Evolutionary conservation across 345 rosid genomes (phyloP).

Genomic region (Brassica cretica): DNA sequence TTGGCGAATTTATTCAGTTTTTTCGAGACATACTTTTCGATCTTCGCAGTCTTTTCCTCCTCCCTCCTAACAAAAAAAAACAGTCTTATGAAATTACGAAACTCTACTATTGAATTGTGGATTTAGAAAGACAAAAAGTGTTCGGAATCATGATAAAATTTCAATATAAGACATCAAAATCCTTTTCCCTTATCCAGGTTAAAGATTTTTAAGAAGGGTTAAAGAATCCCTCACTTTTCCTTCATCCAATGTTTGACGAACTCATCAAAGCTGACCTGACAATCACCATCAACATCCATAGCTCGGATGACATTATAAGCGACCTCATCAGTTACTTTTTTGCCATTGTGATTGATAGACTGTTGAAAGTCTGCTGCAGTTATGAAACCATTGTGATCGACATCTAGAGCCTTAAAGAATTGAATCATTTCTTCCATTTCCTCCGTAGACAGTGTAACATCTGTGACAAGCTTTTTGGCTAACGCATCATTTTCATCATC

Average conservation of each 20-base stretch:
- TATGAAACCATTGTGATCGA: constrained; percentile 56
- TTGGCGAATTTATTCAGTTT: neutral
- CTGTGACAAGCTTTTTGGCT: neutral
- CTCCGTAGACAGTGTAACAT: neutral
- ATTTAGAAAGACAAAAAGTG: no score
- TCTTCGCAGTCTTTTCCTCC: neutral
- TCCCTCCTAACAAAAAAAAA: neutral
- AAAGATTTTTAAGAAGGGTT: neutral
- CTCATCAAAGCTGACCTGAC: constrained; percentile 54
- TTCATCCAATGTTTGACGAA: constrained; percentile 51
- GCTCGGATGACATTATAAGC: constrained; percentile 53
- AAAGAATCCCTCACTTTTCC: constrained; percentile 46
- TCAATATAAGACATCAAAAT: neutral
- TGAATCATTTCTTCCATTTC: constrained; percentile 51
- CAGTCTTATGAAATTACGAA: neutral
- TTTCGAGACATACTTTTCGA: neutral
- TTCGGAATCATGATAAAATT: neutral
- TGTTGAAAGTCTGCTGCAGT: constrained; percentile 53
- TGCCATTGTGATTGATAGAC: constrained; percentile 52
- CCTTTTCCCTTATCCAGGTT: neutral
- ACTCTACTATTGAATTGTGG: neutral
- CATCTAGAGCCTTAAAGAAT: constrained; percentile 49
- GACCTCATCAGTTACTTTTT: constrained; percentile 55
- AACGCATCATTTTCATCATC: neutral
- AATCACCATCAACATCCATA: constrained; percentile 57